Base-by-base conservation (phyloP, 2,329 filamentous ascomycete species). In the Epichloe baconii region DNA sequence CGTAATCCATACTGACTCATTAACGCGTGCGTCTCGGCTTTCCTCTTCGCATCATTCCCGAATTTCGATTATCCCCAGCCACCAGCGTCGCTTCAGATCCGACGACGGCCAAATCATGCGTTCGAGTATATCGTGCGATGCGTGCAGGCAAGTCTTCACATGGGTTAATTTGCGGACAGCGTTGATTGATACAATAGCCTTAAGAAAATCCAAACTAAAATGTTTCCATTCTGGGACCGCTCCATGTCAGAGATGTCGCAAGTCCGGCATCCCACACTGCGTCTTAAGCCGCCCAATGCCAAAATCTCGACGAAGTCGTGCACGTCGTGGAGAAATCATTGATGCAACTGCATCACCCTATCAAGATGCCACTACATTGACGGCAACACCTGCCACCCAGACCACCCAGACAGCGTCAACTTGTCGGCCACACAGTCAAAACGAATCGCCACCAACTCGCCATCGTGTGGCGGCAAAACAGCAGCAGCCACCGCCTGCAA, bases 181-280 rank as follows among this genome's bases (percentile, higher is more conserved):
- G 10, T 31, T 3, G 31, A 31, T 31, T 31, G 3, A 31, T 31
- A 31, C 31, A 31, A 31, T 31, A 31, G 31, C 1, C 31, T 21
- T 19, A 40, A 68, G 66, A 21, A 59, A 57, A 47, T 66, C 64
- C 42, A 68, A 68, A 45, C 56, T 67, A 14, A 68, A 68, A 44
- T 68, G 65, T 48, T 56, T 64, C 12, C 63, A 67, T 51, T 45
- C 54, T 5, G 66, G 66, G 21, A 54, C 35, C 3, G 50, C 63
- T 17, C 66, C 66, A 0, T 68, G 66, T 4, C 56, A 58, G 17
- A 58, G 62, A 36, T 68, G 66, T 31, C 54, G 56, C 21, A 62
- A 60, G 43, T 56, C 61, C 2, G 58, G 57, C 3, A 57, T 57
- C 4, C 31, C 54, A 5, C 57, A 55, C 0, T 68, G 66, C 37